Percentiles rank a stretch among this genome's conserved stretches.
phyloP scores from a whole-genome alignment of 2,329 filamentous ascomycete genomes.

The Colletotrichum sp. region DNA sequence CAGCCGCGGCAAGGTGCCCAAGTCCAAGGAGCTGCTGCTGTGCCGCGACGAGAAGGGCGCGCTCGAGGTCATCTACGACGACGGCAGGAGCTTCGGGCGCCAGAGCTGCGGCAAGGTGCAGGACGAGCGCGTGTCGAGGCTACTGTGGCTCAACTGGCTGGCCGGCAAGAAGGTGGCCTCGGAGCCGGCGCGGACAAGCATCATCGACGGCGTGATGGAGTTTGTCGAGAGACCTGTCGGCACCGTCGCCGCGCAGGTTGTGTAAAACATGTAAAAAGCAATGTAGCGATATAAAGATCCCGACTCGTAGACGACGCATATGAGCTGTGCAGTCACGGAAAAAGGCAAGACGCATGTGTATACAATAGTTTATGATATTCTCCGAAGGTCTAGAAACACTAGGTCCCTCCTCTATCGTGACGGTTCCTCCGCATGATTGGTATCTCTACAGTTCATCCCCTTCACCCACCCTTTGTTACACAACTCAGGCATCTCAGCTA shows the following conservation, averaged over 20 bases:
- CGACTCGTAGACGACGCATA: conserved; percentile 12
- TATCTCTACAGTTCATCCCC: background rate
- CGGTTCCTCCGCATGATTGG: background rate
- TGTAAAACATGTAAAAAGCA: conserved; percentile 37
- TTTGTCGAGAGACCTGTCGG: conserved; percentile 89
- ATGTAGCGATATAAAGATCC: conserved; percentile 18
- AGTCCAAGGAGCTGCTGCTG: conserved; percentile 79
- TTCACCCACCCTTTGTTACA: background rate
- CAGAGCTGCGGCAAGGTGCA: conserved; percentile 70
- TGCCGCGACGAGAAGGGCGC: conserved; percentile 69
- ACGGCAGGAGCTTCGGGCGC: conserved; percentile 50
- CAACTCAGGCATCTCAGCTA: background rate
- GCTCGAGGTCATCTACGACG: conserved; percentile 72
- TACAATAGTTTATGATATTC: background rate
- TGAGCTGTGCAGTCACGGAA: background rate
- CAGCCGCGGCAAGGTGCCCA: conserved; percentile 79
- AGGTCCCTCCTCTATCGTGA: background rate
- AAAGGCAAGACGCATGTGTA: conserved; percentile 13
- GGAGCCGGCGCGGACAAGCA: conserved; percentile 78
- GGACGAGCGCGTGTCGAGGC: conserved; percentile 81
- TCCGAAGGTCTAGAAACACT: background rate
- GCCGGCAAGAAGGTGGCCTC: conserved; percentile 87
- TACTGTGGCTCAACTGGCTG: conserved; percentile 91
- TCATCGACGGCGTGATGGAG: conserved; percentile 86
- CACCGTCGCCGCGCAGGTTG: conserved; percentile 81